Percentiles rank a stretch among this genome's conserved stretches.
Conservation (phyloP, 1,139 yeast genomes). For the Suhomyces guaymorum region DNA sequence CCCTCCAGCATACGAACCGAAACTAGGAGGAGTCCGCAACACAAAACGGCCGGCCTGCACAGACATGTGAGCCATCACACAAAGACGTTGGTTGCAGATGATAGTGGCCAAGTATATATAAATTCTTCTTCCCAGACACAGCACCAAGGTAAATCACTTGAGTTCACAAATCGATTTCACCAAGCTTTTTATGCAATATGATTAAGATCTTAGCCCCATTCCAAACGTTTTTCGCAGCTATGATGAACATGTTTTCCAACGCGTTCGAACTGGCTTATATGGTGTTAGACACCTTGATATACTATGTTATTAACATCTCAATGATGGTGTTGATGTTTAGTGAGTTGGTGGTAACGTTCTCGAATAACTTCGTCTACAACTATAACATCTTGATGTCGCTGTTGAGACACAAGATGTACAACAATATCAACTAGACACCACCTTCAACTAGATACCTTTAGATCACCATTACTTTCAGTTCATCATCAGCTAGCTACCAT, state of each 20-base stretch:
- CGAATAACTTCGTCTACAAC: conserved; percentile 24
- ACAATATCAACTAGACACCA: conserved; percentile 28
- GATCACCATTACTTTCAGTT: background rate
- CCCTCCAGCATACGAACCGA: background rate
- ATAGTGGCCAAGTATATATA: too few relatives aligned
- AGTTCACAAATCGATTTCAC: too few relatives aligned
- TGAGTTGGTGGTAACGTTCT: conserved; percentile 25
- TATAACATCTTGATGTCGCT: conserved; percentile 27
- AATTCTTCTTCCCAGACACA: too few relatives aligned
- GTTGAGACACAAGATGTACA: conserved; percentile 32
- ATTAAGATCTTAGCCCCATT: conserved; percentile 5
- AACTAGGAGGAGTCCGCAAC: too few relatives aligned
- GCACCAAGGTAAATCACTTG: too few relatives aligned
- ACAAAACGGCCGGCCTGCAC: background rate
- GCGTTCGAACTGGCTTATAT: conserved; percentile 18
- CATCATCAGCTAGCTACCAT: background rate
- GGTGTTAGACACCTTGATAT: conserved; percentile 29
- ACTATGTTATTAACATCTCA: conserved; percentile 30
- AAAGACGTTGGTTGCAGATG: too few relatives aligned
- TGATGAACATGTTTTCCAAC: conserved; percentile 8
- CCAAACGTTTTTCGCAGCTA: conserved; percentile 7
- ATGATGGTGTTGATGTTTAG: conserved; percentile 28
- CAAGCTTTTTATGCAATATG: too few relatives aligned
- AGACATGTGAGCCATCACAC: background rate
- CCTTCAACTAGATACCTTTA: conserved; percentile 1